Percentiles rank a stretch among this genome's conserved stretches.
These are phyloP conservation scores for Ceratocystis cubensis DNA, from an alignment of 2,329 filamentous ascomycete genomes.

Conservation along the genomic window DNA sequence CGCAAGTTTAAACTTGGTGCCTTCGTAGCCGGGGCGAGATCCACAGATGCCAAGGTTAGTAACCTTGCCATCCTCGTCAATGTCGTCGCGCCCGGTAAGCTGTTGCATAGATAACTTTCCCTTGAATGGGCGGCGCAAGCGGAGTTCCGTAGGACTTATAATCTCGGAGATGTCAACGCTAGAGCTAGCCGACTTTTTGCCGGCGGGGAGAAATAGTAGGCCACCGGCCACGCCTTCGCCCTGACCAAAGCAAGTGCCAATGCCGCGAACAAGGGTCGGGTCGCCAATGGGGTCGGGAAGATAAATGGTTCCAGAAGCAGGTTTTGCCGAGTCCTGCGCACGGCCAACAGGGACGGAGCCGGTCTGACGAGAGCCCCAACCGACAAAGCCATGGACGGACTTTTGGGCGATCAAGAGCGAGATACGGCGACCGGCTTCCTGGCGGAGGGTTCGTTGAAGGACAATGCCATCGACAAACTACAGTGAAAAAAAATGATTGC, in stretches of 20 bases:
- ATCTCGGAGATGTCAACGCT: slow-evolving; percentile 79
- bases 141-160: slow-evolving; percentile 63
- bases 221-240: slow-evolving; percentile 62
- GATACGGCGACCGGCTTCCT: slow-evolving; percentile 76
- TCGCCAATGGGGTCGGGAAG: slow-evolving; percentile 78
- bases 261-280: slow-evolving; percentile 64
- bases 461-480: slow-evolving; percentile 93
- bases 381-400: slow-evolving; percentile 88
- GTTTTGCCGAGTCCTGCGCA: slow-evolving; percentile 77
- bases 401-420: slow-evolving; percentile 92
- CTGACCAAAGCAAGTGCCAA: slow-evolving; percentile 71
- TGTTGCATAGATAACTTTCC: slow-evolving; percentile 62
- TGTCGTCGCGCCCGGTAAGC: slow-evolving; percentile 66
- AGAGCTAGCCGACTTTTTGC: slow-evolving; percentile 62
- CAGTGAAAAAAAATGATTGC: slow-evolving; percentile 19
- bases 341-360: slow-evolving; percentile 88
- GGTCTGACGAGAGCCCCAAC: slow-evolving; percentile 68
- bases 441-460: slow-evolving; percentile 78
- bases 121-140: slow-evolving; percentile 79
- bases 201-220: slow-evolving; percentile 72
- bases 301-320: slow-evolving; percentile 68
- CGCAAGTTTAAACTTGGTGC: slow-evolving; percentile 73
- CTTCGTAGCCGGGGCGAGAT: slow-evolving; percentile 51
- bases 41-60: slow-evolving; percentile 43
- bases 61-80: slow-evolving; percentile 54